Percentiles rank a stretch among this genome's conserved stretches.
Evolutionary conservation across 2,329 filamentous ascomycete species (phyloP).

Genomic region (Aspergillus spinulosporus): DNA sequence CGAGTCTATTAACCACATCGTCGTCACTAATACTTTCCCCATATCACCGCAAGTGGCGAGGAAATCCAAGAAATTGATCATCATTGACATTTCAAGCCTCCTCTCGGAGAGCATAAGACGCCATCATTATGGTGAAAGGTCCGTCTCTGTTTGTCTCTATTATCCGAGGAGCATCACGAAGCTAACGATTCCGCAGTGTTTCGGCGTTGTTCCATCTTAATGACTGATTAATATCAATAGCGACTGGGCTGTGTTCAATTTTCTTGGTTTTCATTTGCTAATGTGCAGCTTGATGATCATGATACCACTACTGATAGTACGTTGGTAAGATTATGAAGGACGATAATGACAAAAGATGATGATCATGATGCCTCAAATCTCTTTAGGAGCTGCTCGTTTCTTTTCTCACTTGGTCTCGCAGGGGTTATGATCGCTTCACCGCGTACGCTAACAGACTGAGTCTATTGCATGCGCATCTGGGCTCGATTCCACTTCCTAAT

Average conservation of each 20-base stretch:
- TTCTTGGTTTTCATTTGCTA: slow-evolving; percentile 10
- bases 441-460: slow-evolving; percentile 7
- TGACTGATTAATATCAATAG: slow-evolving; percentile 42
- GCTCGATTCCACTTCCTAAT: neutral
- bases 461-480: neutral
- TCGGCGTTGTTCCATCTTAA: slow-evolving; percentile 64
- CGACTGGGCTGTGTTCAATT: slow-evolving; percentile 1
- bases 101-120: slow-evolving; percentile 89
- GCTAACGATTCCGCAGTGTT: slow-evolving; percentile 41
- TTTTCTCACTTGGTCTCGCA: slow-evolving; percentile 12
- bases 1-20: slow-evolving; percentile 88
- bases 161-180: neutral
- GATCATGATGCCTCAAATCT: slow-evolving; percentile 21
- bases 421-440: slow-evolving; percentile 5
- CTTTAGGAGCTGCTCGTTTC: slow-evolving; percentile 13
- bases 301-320: slow-evolving; percentile 10
- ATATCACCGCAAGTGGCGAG: slow-evolving; percentile 73
- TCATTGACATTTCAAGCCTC: slow-evolving; percentile 85
- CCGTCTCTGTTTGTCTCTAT: slow-evolving; percentile 58
- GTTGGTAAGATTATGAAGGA: slow-evolving; percentile 27
- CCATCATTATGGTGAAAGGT: slow-evolving; percentile 88
- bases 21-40: slow-evolving; percentile 97
- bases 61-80: slow-evolving; percentile 76
- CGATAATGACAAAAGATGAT: slow-evolving; percentile 23
- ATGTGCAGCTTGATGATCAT: slow-evolving; percentile 11